A percentile compares a stretch with the other conserved stretches of the same genome.
phyloP scores from a whole-genome alignment of 257 asterid genomes.

The Coffea canephora region DNA sequence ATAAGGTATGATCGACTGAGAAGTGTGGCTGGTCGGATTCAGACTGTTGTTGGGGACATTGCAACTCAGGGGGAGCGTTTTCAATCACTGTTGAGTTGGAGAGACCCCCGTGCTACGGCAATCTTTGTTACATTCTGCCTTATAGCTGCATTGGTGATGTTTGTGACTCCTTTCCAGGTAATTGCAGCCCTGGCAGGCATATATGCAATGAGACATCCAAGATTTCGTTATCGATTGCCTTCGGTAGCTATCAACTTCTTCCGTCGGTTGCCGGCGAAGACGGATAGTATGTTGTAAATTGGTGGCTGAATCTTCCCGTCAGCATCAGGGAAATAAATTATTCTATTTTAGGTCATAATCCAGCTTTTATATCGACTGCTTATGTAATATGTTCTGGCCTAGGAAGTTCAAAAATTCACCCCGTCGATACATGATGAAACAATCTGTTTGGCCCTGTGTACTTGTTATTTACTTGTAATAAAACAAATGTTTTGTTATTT shows the following conservation, averaged over 20 bases:
- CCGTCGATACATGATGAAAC: neutral
- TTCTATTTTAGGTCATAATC: neutral
- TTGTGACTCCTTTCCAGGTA: conserved; percentile 79
- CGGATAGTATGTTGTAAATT: conserved; percentile 40
- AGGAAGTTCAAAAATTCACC: neutral
- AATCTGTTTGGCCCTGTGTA: neutral
- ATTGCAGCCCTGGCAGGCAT: conserved; percentile 70
- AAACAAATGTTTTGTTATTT: neutral
- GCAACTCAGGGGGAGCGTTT: conserved; percentile 81
- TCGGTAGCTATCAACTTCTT: conserved; percentile 75
- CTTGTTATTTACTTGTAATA: neutral
- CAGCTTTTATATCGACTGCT: neutral
- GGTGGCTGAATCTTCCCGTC: neutral
- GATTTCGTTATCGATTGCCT: conserved; percentile 75
- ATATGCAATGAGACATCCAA: conserved; percentile 84
- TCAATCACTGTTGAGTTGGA: conserved; percentile 76
- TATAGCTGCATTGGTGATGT: conserved; percentile 59
- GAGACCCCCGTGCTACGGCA: conserved; percentile 89
- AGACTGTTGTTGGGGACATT: conserved; percentile 84
- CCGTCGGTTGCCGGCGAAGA: conserved; percentile 42
- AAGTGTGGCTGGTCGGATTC: conserved; percentile 82
- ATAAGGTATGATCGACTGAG: conserved; percentile 86
- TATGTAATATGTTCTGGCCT: neutral
- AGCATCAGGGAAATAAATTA: conserved; percentile 4
- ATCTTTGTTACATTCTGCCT: conserved; percentile 78